Base-by-base conservation (phyloP, 139 green algal species). In the Diplosphaera chodatii region DNA sequence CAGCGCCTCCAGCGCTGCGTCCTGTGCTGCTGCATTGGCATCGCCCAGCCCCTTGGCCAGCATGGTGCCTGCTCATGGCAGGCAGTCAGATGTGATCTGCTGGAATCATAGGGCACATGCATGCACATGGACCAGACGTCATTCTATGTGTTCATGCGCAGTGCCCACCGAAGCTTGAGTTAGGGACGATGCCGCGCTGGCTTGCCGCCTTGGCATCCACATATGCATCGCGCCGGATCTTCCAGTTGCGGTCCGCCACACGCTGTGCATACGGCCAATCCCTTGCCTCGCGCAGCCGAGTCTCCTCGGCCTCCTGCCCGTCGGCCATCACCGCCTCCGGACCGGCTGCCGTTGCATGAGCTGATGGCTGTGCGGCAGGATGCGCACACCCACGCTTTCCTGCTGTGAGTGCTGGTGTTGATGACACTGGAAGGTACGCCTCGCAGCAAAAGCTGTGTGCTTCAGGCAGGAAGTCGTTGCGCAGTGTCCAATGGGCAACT, bases 1-100 rank as follows among this genome's bases (percentile, higher is more conserved):
- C 21, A 94, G 65, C 1, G 89, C 86, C 25, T 98, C 94, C 40
- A 98, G 78, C 0, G 90, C 93, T 72, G 93, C 96, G 66, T 98
- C 93, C 66, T 96, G 81, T 1, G 89, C 92, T 32, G 92, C 84
- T 10, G 91, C 92, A 69, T 98, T 98, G 15, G 85, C 66, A 59
- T 98, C 93, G 2, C 73, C 78, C 25, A 91, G 82, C 0, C 83
- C 89, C 73, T 96, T 98, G 28, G 78, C 31, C 15, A 98, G 87
- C 21, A 98, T 71, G 22, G 76, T 48, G 1, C 75, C 93, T 96
- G 87, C 68, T n/a, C n/a, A n/a, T n/a, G n/a, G n/a, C n/a, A n/a
- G n/a, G n/a, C n/a, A n/a, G n/a, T n/a, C n/a, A n/a, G n/a, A n/a
- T n/a, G n/a, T n/a, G n/a, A n/a, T n/a, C n/a, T n/a, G n/a, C n/a